Percentiles rank a stretch among this genome's conserved stretches.
Conservation (phyloP, 768 basidiomycete species). For the Arthromyces matolae region DNA sequence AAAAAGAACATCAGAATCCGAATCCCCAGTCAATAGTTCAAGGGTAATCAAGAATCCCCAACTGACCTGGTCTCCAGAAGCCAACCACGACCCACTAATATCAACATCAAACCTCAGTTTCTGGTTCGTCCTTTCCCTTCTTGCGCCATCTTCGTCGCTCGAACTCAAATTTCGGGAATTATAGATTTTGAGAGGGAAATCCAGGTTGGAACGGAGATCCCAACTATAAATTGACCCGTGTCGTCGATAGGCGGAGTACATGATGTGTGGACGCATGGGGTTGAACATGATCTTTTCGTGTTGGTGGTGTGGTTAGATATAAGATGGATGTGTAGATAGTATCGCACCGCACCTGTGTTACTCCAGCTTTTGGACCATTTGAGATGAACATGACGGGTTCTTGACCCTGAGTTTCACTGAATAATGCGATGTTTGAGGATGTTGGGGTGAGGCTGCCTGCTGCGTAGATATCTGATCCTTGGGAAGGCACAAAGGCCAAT, state of each 20-base stretch:
- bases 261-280: slow-evolving; percentile 59
- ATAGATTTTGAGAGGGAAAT: slow-evolving; percentile 38
- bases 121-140: slow-evolving; percentile 58
- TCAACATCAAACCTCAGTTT: slow-evolving; percentile 77
- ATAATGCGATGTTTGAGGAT: slow-evolving; percentile 59
- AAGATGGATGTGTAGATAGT: not conserved
- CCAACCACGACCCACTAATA: slow-evolving; percentile 56
- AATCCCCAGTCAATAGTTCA: too few species aligned
- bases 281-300: slow-evolving; percentile 84
- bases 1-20: too few species aligned
- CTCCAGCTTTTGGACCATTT: slow-evolving; percentile 46
- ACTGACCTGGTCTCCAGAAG: slow-evolving; percentile 66
- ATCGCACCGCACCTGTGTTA: slow-evolving; percentile 46
- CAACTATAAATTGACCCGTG: slow-evolving; percentile 63
- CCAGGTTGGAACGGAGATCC: slow-evolving; percentile 68
- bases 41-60: too few species aligned
- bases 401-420: slow-evolving; percentile 54
- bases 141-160: too few species aligned
- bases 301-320: not conserved
- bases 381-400: slow-evolving; percentile 61
- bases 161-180: slow-evolving; percentile 8
- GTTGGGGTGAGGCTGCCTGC: slow-evolving; percentile 69
- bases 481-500: slow-evolving; percentile 67
- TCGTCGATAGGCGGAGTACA: slow-evolving; percentile 80
- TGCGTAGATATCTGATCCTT: slow-evolving; percentile 66